Percentiles rank a stretch among this genome's conserved stretches.
Conservation (phyloP, 768 basidiomycete genomes). For the Clavaria fumosa region DNA sequence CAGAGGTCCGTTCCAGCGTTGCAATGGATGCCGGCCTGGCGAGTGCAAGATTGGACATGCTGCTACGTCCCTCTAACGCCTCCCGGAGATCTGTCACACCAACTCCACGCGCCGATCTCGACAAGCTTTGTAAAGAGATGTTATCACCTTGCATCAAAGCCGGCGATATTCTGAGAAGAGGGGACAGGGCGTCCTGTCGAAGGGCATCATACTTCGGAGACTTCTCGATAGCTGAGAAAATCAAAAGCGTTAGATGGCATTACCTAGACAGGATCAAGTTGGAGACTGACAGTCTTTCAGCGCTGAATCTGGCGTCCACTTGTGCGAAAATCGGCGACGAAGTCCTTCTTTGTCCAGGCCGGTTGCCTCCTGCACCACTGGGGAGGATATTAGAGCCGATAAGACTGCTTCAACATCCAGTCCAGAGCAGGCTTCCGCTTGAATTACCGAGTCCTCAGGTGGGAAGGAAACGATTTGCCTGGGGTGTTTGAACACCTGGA, state of each 20-base stretch:
- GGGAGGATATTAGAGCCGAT: slow-evolving; percentile 35
- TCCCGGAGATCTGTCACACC: slow-evolving; percentile 83
- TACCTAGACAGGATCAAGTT: not conserved
- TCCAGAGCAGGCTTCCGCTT: slow-evolving; percentile 22
- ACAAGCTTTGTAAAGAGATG: slow-evolving; percentile 71
- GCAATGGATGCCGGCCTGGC: slow-evolving; percentile 59
- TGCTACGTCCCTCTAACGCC: slow-evolving; percentile 73
- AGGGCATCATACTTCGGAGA: slow-evolving; percentile 36
- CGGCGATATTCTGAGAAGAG: slow-evolving; percentile 68
- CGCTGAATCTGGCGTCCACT: slow-evolving; percentile 67
- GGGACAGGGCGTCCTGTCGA: slow-evolving; percentile 54
- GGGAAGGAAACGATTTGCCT: slow-evolving; percentile 30
- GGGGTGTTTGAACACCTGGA: slow-evolving; percentile 29
- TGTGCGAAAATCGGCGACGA: slow-evolving; percentile 32
- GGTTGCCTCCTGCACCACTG: slow-evolving; percentile 44
- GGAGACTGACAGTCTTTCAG: slow-evolving; percentile 53
- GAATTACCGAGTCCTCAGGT: slow-evolving; percentile 11
- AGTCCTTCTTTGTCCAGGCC: slow-evolving; percentile 45
- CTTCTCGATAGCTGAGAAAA: slow-evolving; percentile 36
- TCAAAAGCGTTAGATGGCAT: slow-evolving; percentile 5
- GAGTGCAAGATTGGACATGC: slow-evolving; percentile 65
- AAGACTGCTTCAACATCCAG: slow-evolving; percentile 41
- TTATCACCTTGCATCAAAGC: slow-evolving; percentile 87
- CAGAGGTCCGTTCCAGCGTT: slow-evolving; percentile 55
- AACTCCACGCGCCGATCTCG: slow-evolving; percentile 62